phyloP scores from a whole-genome alignment of 2,329 filamentous ascomycete genomes.

The Aspergillus chevalieri region DNA sequence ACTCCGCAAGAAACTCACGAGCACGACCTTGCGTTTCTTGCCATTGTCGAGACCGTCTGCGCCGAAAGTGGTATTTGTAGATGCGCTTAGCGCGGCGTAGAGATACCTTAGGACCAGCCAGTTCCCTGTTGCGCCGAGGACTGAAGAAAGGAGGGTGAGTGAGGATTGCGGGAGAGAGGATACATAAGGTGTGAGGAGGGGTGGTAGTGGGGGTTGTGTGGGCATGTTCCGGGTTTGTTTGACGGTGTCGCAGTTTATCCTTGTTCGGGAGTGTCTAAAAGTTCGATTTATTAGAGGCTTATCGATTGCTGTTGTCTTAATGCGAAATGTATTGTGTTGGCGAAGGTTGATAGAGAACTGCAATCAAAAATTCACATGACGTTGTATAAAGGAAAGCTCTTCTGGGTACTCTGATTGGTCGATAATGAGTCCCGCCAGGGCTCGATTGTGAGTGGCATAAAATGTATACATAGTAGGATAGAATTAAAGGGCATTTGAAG shows the following conservation, averaged over 20 bases:
- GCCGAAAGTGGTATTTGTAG: conserved; percentile 14
- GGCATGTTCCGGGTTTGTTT: conserved; percentile 25
- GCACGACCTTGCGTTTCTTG: conserved; percentile 52
- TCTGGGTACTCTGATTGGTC: conserved; percentile 19
- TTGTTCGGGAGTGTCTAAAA: no score
- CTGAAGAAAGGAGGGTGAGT: conserved; percentile 39
- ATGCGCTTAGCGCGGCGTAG: conserved; percentile 39
- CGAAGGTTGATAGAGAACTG: not conserved
- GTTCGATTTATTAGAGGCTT: no score
- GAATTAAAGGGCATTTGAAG: no score
- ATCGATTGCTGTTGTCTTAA: not conserved
- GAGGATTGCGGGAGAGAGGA: conserved; percentile 30
- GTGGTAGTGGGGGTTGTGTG: conserved; percentile 35
- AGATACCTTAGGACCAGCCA: conserved; percentile 53
- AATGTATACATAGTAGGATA: no score
- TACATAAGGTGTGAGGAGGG: conserved; percentile 34
- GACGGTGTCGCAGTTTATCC: not conserved
- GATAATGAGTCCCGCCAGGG: conserved; percentile 5
- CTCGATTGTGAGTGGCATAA: not conserved
- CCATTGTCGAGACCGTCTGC: conserved; percentile 22
- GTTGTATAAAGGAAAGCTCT: conserved; percentile 19
- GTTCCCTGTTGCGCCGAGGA: conserved; percentile 46
- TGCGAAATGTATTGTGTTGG: not conserved
- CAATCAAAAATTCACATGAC: conserved; percentile 6
- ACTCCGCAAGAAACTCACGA: conserved; percentile 79